Evolutionary conservation across 176 grass and related monocot species (phyloP).

Genomic region (Avena atlantica): DNA sequence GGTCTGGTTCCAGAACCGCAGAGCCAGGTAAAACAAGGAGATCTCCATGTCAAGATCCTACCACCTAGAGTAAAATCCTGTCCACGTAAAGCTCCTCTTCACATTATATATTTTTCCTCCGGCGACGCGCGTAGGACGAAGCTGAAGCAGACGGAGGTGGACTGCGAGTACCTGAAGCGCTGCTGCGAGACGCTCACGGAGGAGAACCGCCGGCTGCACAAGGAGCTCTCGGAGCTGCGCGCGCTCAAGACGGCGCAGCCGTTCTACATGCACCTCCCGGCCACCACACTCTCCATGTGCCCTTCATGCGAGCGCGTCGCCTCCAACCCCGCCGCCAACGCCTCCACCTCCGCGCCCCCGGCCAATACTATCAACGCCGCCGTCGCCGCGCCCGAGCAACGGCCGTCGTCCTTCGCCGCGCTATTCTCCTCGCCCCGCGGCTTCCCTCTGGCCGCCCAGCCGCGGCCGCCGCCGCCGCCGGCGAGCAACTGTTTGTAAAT

Average conservation of each 20-base stretch:
- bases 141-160: slow-evolving; percentile 67
- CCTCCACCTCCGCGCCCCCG: slow-evolving; percentile 5
- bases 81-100: neutral
- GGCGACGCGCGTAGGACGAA: slow-evolving; percentile 49
- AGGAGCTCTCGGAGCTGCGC: slow-evolving; percentile 59
- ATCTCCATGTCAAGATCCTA: neutral
- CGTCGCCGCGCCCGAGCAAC: slow-evolving; percentile 8
- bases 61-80: neutral
- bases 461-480: slow-evolving; percentile 48
- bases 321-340: slow-evolving; percentile 40
- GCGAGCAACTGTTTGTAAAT: slow-evolving; percentile 58
- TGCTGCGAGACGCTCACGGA: slow-evolving; percentile 46
- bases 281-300: slow-evolving; percentile 96
- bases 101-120: neutral
- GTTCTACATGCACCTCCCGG: slow-evolving; percentile 87
- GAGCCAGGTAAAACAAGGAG: slow-evolving; percentile 42
- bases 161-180: slow-evolving; percentile 59
- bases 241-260: slow-evolving; percentile 68
- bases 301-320: slow-evolving; percentile 87
- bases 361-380: neutral
- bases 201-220: slow-evolving; percentile 53
- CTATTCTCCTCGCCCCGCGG: slow-evolving; percentile 53
- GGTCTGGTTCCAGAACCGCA: slow-evolving; percentile 69
- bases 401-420: slow-evolving; percentile 68
- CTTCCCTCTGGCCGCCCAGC: slow-evolving; percentile 42